Evolutionary conservation across 169 alveolate genomes (phyloP), one percentile per base, ranked within the genome.

Genomic region (Eimeria necatrix): DNA sequence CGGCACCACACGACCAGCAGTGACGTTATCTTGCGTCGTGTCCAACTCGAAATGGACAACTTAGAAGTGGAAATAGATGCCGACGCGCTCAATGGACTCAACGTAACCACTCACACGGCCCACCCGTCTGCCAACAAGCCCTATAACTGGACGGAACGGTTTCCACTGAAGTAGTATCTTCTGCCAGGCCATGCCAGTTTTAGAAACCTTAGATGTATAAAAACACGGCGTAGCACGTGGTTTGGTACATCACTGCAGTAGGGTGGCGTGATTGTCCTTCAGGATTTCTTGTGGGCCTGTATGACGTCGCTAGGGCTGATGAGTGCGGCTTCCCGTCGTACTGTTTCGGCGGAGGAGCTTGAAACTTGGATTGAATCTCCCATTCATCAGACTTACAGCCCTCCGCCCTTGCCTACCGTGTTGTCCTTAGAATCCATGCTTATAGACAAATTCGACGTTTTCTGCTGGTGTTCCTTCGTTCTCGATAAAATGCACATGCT

Each of bases 381-480:
- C 22, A 93, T 96, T 61, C 96, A 95, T 59, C 96, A 95, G 51
- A 94, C 95, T 32, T 96, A 95, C 68, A 94, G 41, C 86, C 94
- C 96, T 2, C 97, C 97, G 32, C 97, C 95, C 32, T 91, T 96
- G 59, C 98, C 98, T 24, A 92, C 97, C 71, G 97, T 97, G 59
- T 76, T 97, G 78, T 93, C 96, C 41, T 89, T 97, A 22, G 98
- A 97, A 78, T 96, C 96, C 49, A 94, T 97, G 95, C 96, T 95
- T 64, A 96, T 97, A 14, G 97, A 97, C 81, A 85, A 95, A 22
- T 97, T 97, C 93, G 97, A 96, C 80, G 95, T 97, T 26, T 95
- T 94, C 71, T 95, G 97, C 9, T 97, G 98, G 98, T 97, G 98
- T 78, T 95, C 98, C 88, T 97, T 97, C 96, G 97, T 96, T 52